Evolutionary conservation across 2,329 filamentous ascomycete genomes (phyloP), one percentile per base, ranked within the genome.

Genomic region (Penicillium sp.): DNA sequence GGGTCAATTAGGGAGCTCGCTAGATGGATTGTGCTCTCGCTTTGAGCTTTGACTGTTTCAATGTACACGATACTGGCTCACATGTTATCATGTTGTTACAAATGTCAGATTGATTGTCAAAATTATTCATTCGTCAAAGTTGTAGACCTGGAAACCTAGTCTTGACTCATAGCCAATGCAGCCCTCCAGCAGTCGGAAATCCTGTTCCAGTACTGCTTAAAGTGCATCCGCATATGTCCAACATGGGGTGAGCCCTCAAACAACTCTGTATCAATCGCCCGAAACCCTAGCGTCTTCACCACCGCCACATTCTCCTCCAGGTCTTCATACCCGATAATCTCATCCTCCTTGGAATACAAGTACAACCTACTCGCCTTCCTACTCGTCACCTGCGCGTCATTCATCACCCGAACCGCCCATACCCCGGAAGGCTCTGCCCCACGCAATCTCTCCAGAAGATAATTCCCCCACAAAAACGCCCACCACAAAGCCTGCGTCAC

Each of bases 171-270:
- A 34, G 41, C 39, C 14, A 52, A 28, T 17, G 63, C 60, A 31
- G 58, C 58, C n/a, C 63, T 64, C 67, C 67, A 69, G 35, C 56
- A 60, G n/a, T 28, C 41, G 3, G 53, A 28, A 41, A 69, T 54
- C 34, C 53, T 61, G 39, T 55, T 62, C 87, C 86, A 89, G 67
- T 89, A 90, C 69, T 82, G 77, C 35, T 79, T 79, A 0, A 82
- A 81, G 57, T 86, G 81, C 71, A 80, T 74, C 17, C 82, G 77
- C 76, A 89, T 83, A 68, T 89, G 86, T 1, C 84, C 85, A 17
- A 87, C 86, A 71, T 90, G 87, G 1, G 80, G 75, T 52, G 83
- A 86, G 4, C 81, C 83, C 52, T 85, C 79, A 62, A 89, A 89
- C 34, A 82, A 67, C 58, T 84, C 82, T 20, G 78, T 74, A 1